These are phyloP conservation scores for Neofusicoccum parvum DNA, from an alignment of 2,329 filamentous ascomycete species.

Conservation along the genomic window DNA sequence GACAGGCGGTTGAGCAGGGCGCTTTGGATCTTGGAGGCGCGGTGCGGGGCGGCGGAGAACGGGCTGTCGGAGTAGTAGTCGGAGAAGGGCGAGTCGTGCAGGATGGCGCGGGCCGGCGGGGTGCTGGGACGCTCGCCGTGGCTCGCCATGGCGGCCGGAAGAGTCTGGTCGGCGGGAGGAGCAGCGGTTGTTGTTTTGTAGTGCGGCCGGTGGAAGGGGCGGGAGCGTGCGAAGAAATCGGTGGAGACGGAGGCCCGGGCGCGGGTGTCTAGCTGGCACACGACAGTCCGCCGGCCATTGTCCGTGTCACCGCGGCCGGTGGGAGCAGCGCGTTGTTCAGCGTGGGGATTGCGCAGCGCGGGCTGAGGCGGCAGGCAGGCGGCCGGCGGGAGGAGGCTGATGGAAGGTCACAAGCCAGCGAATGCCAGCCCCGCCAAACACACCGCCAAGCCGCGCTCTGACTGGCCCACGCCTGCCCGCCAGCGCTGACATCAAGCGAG, in stretches of 20 bases:
- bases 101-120: conserved; percentile 13
- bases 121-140: conserved; percentile 10
- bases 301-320: conserved; percentile 45
- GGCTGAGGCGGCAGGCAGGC: not conserved
- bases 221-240: conserved; percentile 4
- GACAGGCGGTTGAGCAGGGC: conserved; percentile 39
- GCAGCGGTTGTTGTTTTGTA: too few relatives aligned
- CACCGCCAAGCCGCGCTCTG: conserved; percentile 8
- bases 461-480: not conserved
- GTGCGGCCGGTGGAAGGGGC: not conserved
- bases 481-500: conserved; percentile 15
- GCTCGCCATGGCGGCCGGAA: conserved; percentile 13
- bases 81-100: conserved; percentile 41
- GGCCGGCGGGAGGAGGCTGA: not conserved
- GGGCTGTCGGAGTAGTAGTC: conserved; percentile 45
- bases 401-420: conserved; percentile 12
- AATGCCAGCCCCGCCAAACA: conserved; percentile 13
- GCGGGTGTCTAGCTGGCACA: conserved; percentile 22
- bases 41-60: conserved; percentile 25
- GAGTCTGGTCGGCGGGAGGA: not conserved
- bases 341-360: not conserved
- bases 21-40: conserved; percentile 10
- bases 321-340: not conserved
- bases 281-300: conserved; percentile 28
- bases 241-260: conserved; percentile 16